Evolutionary conservation across 164 flowering plant genomes (phyloP).

Genomic region (Liriodendron chinense): DNA sequence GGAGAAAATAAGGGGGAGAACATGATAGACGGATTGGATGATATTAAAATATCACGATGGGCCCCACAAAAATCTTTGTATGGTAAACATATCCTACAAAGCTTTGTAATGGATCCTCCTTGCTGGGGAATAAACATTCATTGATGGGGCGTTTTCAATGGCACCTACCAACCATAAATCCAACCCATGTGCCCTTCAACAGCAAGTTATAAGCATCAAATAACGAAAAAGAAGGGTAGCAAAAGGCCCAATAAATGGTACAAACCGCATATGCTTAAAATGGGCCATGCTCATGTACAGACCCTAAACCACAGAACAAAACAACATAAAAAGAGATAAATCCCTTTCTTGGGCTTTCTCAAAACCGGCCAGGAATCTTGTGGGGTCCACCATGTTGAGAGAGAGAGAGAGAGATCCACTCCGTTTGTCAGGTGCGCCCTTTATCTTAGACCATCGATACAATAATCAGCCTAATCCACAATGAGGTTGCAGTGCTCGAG

Average conservation of each 20-base stretch:
- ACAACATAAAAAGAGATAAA: neutral
- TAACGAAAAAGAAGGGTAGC: neutral
- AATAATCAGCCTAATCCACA: no score
- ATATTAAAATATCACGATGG: no score
- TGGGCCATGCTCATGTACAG: neutral
- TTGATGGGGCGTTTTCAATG: neutral
- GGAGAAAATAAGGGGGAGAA: no score
- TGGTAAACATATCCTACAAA: no score
- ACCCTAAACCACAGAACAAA: neutral
- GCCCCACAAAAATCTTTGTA: no score
- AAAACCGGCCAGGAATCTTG: neutral
- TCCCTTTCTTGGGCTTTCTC: neutral
- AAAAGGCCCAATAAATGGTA: neutral
- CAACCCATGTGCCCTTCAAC: constrained; percentile 1
- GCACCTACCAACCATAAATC: constrained; percentile 1
- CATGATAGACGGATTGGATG: no score
- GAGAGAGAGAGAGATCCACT: no score
- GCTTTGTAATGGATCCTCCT: no score
- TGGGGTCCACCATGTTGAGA: no score
- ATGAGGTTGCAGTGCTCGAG: no score
- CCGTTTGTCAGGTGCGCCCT: no score
- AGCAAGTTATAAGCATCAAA: neutral
- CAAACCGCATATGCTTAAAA: neutral
- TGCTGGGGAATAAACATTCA: neutral
- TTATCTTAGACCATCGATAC: no score